These are phyloP conservation scores for Cordyceps cateniannulata DNA, from an alignment of 2,329 filamentous ascomycete species.

Conservation along the genomic window DNA sequence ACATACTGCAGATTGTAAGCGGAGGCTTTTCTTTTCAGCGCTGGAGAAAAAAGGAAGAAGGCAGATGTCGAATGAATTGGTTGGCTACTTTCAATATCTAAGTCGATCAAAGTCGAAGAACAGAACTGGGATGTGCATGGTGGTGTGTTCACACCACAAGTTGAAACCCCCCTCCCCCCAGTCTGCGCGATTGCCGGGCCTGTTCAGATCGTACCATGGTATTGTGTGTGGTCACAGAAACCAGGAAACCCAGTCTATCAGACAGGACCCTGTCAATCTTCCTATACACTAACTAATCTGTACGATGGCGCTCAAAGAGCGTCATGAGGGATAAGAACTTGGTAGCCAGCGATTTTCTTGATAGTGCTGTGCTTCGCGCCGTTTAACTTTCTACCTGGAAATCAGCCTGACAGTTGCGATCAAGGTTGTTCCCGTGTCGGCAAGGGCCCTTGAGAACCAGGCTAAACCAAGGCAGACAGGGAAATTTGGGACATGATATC, in stretches of 20 bases:
- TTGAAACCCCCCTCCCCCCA: background rate
- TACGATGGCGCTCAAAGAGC: no score
- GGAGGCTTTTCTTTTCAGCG: background rate
- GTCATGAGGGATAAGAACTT: no score
- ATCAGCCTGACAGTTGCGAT: no score
- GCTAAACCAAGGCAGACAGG: background rate
- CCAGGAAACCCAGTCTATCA: background rate
- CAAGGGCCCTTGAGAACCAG: background rate
- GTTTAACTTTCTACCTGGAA: no score
- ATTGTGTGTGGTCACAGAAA: background rate
- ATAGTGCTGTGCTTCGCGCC: no score
- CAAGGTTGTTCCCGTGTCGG: no score
- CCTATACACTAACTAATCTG: background rate
- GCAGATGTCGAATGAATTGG: background rate
- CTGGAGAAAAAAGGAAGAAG: background rate
- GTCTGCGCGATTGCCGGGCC: conserved; percentile 3
- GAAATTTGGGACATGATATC: no score
- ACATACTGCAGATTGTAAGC: background rate
- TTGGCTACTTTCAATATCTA: background rate
- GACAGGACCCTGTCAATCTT: background rate
- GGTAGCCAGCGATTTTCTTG: no score
- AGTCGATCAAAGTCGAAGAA: background rate
- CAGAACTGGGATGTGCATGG: background rate
- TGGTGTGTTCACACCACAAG: conserved; percentile 9
- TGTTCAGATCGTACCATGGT: background rate